Evolutionary conservation across 176 grass and related monocot species (phyloP), one percentile per base, ranked within the genome.

Genomic region (Lolium multiflorum): DNA sequence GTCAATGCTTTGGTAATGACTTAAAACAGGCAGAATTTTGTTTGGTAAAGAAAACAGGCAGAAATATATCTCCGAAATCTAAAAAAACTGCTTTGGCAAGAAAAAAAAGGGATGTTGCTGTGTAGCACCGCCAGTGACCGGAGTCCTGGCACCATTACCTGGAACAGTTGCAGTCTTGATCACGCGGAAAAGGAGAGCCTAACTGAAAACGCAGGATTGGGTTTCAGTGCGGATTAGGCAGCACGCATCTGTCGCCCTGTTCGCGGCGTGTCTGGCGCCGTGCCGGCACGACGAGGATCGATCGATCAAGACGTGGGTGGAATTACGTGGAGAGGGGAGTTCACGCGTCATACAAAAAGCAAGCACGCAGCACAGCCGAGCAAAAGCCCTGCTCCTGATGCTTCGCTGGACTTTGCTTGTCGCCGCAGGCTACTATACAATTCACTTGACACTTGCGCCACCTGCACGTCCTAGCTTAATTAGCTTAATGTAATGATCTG

Each of bases 261-360:
- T 66, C 63, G 26, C 25, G 71, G 71, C 44, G 21, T 87, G 86
- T 50, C 80, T 72, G 41, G 11, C 86, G 51, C 44, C 49, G 43
- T 85, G 58, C 71, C 73, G 8, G 74, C 24, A 75, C 59, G 79
- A 66, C 63, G 37, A 86, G 31, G 31, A 35, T 35, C 71, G 84
- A 79, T 69, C 65, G 35, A 63, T 37, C 14, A 9, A 25, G 64
- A 38, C 64, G 64, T 1, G 52, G 83, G n/a, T 5, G 35, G 83
- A 51, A 84, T 67, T 64, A 80, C 79, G 83, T 69, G 56, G 79
- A 81, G 79, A 81, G 74, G 39, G 21, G 22, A 44, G 80, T 91
- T 87, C 38, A 65, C 84, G 79, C 89, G 88, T 82, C 58, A 60
- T 62, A 52, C 77, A 1, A 5, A 78, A 83, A 86, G 71, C 25